A percentile compares a stretch with the other conserved stretches of the same genome.
Evolutionary conservation across 2,329 filamentous ascomycete species (phyloP).

Genomic region (Pezicula carpinea): DNA sequence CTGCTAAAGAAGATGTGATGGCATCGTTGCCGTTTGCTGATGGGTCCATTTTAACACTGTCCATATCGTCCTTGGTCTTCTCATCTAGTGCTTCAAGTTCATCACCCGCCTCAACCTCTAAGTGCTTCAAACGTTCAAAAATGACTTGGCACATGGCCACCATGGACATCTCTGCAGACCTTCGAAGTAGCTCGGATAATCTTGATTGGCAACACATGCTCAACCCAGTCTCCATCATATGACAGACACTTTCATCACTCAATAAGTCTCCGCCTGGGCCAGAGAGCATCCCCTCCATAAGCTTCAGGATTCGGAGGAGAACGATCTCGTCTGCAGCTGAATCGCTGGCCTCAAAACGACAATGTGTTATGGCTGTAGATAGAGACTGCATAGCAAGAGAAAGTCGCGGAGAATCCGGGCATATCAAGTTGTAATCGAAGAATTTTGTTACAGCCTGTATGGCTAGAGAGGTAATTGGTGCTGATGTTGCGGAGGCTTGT

Average conservation of each 20-base stretch:
- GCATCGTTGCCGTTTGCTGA: conserved; percentile 61
- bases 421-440: conserved; percentile 89
- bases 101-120: conserved; percentile 71
- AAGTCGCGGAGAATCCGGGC: conserved; percentile 77
- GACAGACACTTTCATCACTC: conserved; percentile 97
- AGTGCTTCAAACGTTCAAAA: conserved; percentile 84
- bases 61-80: conserved; percentile 62
- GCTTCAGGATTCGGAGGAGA: conserved; percentile 83
- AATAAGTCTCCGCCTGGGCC: conserved; percentile 86
- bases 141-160: conserved; percentile 99
- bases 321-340: conserved; percentile 94
- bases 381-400: conserved; percentile 90
- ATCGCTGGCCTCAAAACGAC: conserved; percentile 94
- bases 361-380: conserved; percentile 93
- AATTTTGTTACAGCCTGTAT: conserved; percentile 94
- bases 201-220: conserved; percentile 95
- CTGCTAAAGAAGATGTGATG: conserved; percentile 47
- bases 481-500: conserved; percentile 90
- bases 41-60: conserved; percentile 79
- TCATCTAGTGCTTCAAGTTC: conserved; percentile 62
- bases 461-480: conserved; percentile 91
- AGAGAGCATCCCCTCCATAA: conserved; percentile 98
- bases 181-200: conserved; percentile 82
- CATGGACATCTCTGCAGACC: conserved; percentile 95
- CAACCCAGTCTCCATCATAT: conserved; percentile 98